These are phyloP conservation scores for Penicillium silybi DNA, from an alignment of 495 filamentous ascomycete genomes.

Conservation along the genomic window DNA sequence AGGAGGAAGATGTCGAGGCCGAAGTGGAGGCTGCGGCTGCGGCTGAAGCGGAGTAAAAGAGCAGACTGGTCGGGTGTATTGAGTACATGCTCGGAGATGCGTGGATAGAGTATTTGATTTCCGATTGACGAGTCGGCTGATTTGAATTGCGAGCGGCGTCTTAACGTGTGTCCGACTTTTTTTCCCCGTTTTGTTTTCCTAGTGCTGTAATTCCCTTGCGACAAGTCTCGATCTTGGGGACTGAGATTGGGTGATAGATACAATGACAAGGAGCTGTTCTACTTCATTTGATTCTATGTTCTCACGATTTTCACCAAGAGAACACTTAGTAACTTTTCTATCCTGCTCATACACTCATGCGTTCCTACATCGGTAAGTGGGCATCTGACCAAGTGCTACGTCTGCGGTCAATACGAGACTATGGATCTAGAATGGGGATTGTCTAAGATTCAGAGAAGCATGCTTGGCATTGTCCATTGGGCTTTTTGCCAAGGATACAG, in stretches of 20 bases:
- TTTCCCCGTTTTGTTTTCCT: constrained; percentile 3
- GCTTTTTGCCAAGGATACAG: constrained; percentile 17
- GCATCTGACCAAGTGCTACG: no score
- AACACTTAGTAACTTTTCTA: no score
- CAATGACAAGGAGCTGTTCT: constrained; percentile 21
- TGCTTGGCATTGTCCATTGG: constrained; percentile 21
- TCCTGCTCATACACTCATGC: no score
- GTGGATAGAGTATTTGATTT: constrained; percentile 27
- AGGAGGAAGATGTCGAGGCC: constrained; percentile 15
- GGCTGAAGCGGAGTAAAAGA: constrained; percentile 23
- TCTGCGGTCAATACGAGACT: no score
- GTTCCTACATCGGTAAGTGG: no score
- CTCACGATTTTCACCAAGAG: not conserved
- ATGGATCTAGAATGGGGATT: no score
- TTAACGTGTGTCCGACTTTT: constrained; percentile 31
- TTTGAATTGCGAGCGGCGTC: constrained; percentile 31
- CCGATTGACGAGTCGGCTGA: constrained; percentile 20
- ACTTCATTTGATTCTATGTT: not conserved
- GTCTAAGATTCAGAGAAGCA: not conserved
- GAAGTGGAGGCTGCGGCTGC: constrained; percentile 8
- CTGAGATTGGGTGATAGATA: constrained; percentile 13
- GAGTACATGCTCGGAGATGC: constrained; percentile 15
- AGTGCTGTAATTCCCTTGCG: constrained; percentile 12
- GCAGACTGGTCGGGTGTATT: constrained; percentile 12
- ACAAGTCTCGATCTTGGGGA: constrained; percentile 8